Evolutionary conservation across 2,329 filamentous ascomycete genomes (phyloP).

Genomic region (Massarina eburnea): DNA sequence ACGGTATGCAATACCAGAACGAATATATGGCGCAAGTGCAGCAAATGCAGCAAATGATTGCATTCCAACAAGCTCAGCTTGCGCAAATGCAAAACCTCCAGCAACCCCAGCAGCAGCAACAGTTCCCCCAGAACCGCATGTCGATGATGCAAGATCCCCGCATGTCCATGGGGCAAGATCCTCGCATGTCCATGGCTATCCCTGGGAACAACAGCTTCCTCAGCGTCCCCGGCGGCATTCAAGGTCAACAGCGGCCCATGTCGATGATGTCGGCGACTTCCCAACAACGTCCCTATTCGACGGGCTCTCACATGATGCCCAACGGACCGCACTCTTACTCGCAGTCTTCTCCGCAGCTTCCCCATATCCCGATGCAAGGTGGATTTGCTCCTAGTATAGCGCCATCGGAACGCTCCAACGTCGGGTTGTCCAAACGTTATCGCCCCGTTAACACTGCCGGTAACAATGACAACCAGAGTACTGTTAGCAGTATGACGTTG

Average conservation of each 20-base stretch:
- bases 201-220: slow-evolving; percentile 23
- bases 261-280: slow-evolving; percentile 45
- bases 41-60: slow-evolving; percentile 40
- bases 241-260: slow-evolving; percentile 47
- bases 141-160: slow-evolving; percentile 30
- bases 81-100: slow-evolving; percentile 44
- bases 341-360: slow-evolving; percentile 3
- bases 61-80: slow-evolving; percentile 63
- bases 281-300: slow-evolving; percentile 34
- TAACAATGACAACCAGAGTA: slow-evolving; percentile 31
- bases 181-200: slow-evolving; percentile 27
- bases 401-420: slow-evolving; percentile 91
- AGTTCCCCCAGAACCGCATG: slow-evolving; percentile 21
- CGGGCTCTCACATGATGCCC: slow-evolving; percentile 20
- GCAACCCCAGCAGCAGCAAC: slow-evolving; percentile 24
- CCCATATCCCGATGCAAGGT: slow-evolving; percentile 7
- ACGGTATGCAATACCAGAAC: slow-evolving; percentile 68
- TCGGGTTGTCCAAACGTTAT: slow-evolving; percentile 87
- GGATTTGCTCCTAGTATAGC: slow-evolving; percentile 90
- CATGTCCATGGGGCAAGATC: slow-evolving; percentile 34
- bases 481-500: slow-evolving; percentile 32
- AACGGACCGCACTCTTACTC: too few species aligned
- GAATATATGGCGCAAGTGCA: slow-evolving; percentile 83
- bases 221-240: slow-evolving; percentile 23
- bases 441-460: slow-evolving; percentile 69